Evolutionary conservation across 768 basidiomycete species (phyloP), one percentile per base, ranked within the genome.

Genomic region (Lactarius deliciosus): DNA sequence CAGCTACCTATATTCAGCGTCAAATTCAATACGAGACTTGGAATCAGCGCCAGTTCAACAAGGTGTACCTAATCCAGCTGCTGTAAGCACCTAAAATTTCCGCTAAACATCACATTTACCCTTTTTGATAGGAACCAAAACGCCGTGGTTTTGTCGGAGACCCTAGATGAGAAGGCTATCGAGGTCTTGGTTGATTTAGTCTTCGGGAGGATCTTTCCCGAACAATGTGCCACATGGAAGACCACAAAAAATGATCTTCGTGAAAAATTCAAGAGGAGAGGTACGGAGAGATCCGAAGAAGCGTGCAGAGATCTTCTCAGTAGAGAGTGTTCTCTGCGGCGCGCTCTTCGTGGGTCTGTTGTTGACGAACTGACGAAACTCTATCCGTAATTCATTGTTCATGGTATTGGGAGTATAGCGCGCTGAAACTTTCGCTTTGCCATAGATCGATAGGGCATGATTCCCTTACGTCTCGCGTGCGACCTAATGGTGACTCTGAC

Each of bases 1-100:
- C 67, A 0, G 41, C 34, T 1, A n/a, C 41, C 5, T 67, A 64
- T 41, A 8, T 69, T 16, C 61, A 55, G 2, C 55, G 9, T 9
- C 2, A 2, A 1, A 50, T n/a, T 20, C 55, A 5, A 30, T 32
- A 43, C n/a, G 36, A 9, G 0, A 0, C 54, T 58, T 25, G 25
- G 15, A 0, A 3, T 16, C 5, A 28, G 3, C 13, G 50, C 30
- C 1, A 32, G 22, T 1, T 22, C 22, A 25, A 0, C 34, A 30
- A 13, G 25, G 7, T 58, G 38, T 7, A 30, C 15, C 38, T 58
- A 3, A 22, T 9, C 13, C 10, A 40, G 32, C 13, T 58, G 13
- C 20, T 58, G 57, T 58, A 58, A 1, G 57, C 13, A 22, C n/a
- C n/a, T 4, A 2, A 11, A 3, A 7, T 0, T 58, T 0, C 13